These are phyloP conservation scores for Termitomyces sp. DNA, from an alignment of 768 basidiomycete genomes.

Conservation along the genomic window DNA sequence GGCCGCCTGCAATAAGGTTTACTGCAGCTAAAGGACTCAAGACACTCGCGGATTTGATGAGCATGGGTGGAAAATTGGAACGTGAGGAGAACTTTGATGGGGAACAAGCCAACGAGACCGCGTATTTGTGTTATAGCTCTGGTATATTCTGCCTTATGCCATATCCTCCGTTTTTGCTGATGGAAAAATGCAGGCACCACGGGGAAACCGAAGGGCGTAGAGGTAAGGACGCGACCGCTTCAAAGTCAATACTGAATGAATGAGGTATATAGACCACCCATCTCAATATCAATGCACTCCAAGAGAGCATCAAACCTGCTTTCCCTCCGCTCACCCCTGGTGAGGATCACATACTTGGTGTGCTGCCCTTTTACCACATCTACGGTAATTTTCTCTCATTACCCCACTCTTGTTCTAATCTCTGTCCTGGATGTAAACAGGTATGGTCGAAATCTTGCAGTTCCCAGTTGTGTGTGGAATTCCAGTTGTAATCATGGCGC, in stretches of 20 bases:
- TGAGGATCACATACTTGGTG: conserved; percentile 53
- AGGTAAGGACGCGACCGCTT: conserved; percentile 25
- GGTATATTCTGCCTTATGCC: conserved; percentile 10
- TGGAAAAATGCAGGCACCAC: conserved; percentile 56
- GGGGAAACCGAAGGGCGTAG: conserved; percentile 71
- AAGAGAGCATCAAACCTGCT: conserved; percentile 43
- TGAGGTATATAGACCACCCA: conserved; percentile 49
- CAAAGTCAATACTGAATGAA: background rate
- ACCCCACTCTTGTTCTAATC: background rate
- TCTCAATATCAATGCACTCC: conserved; percentile 60
- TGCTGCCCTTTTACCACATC: conserved; percentile 58
- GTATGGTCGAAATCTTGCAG: conserved; percentile 59
- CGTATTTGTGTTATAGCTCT: conserved; percentile 61
- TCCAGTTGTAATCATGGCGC: conserved; percentile 55
- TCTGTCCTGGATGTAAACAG: conserved; percentile 22
- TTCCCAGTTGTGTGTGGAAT: conserved; percentile 50
- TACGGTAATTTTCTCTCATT: conserved; percentile 26
- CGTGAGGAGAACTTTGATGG: conserved; percentile 57
- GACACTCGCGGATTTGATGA: conserved; percentile 22
- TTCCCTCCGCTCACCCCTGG: conserved; percentile 38
- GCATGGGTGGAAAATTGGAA: conserved; percentile 44
- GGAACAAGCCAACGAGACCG: conserved; percentile 50
- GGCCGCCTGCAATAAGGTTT: conserved; percentile 23
- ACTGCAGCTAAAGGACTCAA: conserved; percentile 2
- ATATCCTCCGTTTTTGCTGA: background rate